These are phyloP conservation scores for Amauroascus verrucosus DNA, from an alignment of 2,329 filamentous ascomycete genomes.

Conservation along the genomic window DNA sequence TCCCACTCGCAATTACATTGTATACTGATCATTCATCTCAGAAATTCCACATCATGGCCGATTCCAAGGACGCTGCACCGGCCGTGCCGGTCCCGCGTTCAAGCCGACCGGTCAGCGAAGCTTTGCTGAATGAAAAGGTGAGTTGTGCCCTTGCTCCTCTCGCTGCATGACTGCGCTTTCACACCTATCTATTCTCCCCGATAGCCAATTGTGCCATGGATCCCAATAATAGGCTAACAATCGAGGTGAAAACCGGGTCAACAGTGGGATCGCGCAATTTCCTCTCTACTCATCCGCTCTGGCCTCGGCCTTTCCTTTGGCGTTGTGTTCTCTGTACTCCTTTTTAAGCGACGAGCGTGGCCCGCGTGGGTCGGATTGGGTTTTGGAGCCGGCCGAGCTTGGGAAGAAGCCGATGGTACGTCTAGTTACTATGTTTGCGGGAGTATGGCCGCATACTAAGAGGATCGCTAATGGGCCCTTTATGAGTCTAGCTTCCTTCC, in stretches of 20 bases:
- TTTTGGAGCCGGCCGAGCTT: conserved; percentile 91
- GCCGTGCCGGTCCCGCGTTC: conserved; percentile 59
- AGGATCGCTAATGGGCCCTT: neutral
- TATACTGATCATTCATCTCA: neutral
- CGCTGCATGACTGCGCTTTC: neutral
- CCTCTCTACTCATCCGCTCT: conserved; percentile 93
- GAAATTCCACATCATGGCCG: conserved; percentile 41
- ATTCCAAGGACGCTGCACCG: conserved; percentile 43
- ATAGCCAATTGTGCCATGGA: neutral
- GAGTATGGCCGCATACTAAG: neutral
- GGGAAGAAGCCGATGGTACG: conserved; percentile 93
- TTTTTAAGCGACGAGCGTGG: conserved; percentile 98
- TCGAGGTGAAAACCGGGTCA: neutral
- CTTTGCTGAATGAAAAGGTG: conserved; percentile 98
- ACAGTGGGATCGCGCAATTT: conserved; percentile 97
- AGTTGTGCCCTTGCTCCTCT: conserved; percentile 9
- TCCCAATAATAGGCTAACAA: neutral
- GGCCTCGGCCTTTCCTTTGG: conserved; percentile 92
- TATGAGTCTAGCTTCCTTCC: conserved; percentile 32
- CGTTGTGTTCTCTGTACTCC: conserved; percentile 93
- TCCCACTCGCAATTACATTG: neutral
- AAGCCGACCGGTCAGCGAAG: conserved; percentile 81
- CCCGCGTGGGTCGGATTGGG: conserved; percentile 90
- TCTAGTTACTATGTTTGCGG: conserved; percentile 8
- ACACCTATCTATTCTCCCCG: neutral